Base-by-base conservation (phyloP, 495 filamentous ascomycete species). In the Halenospora varia region DNA sequence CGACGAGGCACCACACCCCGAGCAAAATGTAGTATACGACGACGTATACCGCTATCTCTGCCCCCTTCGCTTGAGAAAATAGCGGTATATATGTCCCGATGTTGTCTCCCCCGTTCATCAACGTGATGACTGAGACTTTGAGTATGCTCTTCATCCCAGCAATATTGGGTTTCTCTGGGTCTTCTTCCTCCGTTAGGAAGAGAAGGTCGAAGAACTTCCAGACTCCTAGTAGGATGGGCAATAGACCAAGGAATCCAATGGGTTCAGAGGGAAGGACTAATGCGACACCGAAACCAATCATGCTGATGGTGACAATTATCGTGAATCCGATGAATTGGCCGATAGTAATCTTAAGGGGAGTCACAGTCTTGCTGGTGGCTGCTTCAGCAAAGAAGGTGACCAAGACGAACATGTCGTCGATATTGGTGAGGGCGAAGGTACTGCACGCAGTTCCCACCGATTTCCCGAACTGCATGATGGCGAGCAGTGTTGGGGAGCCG, bases 401-500 rank as follows among this genome's bases (percentile, higher is more conserved):
- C 6, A 62, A 42, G 47, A 62, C 54, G 59, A 62, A 62, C n/a
- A 57, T 17, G 49, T 62, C 59, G 54, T 62, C 59, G 53, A 62
- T 57, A 45, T 62, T 62, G 59, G 59, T 62, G 20, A 62, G 45
- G 29, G 54, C 54, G 39, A 62, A 62, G 25, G 59, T 52, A 46
- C 47, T 56, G 48, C 54, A 62, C 53, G 59, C 59, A 51, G 59
- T 62, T 26, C 52, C 54, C 9, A 62, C 29, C 13, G 49, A 39
- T 35, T 52, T 53, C 13, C 59, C 59, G 41, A 61, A 61, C 20
- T 52, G 54, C 59, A 62, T 62, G 29, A 35, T 35, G 29, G 29
- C 29, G 29, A 13, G 29, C 29, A 35, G 29, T 13, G 13, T 4
- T 35, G 29, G 4, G 13, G 29, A 13, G 29, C 6, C 4, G 29